These are phyloP conservation scores for Schizothecium vesticola DNA, from an alignment of 495 filamentous ascomycete genomes.

Conservation along the genomic window DNA sequence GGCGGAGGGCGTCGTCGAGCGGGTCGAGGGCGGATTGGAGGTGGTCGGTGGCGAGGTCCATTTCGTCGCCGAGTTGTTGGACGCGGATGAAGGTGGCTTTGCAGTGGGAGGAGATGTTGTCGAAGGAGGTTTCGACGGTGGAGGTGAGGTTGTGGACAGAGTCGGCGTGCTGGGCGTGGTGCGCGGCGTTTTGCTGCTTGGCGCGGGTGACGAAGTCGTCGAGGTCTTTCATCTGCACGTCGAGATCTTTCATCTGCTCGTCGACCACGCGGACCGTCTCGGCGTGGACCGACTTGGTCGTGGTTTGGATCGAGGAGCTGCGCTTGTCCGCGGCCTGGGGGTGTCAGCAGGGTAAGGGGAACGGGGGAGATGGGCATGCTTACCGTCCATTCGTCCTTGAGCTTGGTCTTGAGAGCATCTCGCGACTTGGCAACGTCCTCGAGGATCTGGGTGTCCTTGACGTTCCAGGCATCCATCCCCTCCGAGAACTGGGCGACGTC, in stretches of 20 bases:
- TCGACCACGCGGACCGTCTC: constrained; percentile 87
- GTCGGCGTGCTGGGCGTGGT: constrained; percentile 58
- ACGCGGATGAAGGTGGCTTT: constrained; percentile 56
- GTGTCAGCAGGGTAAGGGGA: constrained; percentile 22
- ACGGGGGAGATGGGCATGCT: constrained; percentile 23
- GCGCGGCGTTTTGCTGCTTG: constrained; percentile 69
- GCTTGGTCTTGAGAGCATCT: constrained; percentile 69
- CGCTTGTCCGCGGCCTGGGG: constrained; percentile 67
- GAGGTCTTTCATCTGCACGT: constrained; percentile 76
- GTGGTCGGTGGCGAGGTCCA: constrained; percentile 47
- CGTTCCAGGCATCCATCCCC: constrained; percentile 70
- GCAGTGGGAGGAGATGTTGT: constrained; percentile 60
- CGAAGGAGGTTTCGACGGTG: constrained; percentile 65
- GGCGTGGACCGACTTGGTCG: constrained; percentile 84
- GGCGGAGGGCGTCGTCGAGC: constrained; percentile 54
- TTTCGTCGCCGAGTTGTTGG: constrained; percentile 56
- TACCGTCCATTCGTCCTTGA: constrained; percentile 87
- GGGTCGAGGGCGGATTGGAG: constrained; percentile 53
- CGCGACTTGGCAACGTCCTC: constrained; percentile 64
- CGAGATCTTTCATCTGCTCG: constrained; percentile 80
- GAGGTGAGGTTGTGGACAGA: constrained; percentile 56
- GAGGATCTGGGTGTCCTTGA: constrained; percentile 61
- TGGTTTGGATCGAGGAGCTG: constrained; percentile 69
- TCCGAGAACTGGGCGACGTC: constrained; percentile 59
- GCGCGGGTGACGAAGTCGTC: constrained; percentile 88